Evolutionary conservation across 2,329 filamentous ascomycete species (phyloP).

Genomic region (Aspergillus ochraceus): DNA sequence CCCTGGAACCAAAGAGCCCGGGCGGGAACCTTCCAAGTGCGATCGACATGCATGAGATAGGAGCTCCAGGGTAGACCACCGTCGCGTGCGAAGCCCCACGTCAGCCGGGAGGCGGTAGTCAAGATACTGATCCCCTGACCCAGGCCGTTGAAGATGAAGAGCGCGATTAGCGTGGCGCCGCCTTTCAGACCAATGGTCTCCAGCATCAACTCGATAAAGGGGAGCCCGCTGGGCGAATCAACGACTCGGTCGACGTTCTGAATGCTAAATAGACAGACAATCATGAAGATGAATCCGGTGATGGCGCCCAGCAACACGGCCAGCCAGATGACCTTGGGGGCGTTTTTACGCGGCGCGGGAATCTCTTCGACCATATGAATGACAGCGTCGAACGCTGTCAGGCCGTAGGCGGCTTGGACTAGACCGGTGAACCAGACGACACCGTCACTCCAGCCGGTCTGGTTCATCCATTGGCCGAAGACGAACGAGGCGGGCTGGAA

Average conservation of each 20-base stretch:
- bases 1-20: constrained; percentile 56
- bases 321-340: constrained; percentile 54
- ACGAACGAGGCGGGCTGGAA: constrained; percentile 55
- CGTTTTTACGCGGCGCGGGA: constrained; percentile 52
- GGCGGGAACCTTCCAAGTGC: constrained; percentile 53
- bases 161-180: constrained; percentile 51
- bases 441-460: constrained; percentile 55
- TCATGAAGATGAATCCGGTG: constrained; percentile 54
- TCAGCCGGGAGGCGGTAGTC: constrained; percentile 54
- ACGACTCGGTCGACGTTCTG: constrained; percentile 48
- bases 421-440: constrained; percentile 61
- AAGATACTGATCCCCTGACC: constrained; percentile 55
- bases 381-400: constrained; percentile 60
- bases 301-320: constrained; percentile 52
- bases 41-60: constrained; percentile 49
- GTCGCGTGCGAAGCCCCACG: constrained; percentile 58
- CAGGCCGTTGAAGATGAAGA: constrained; percentile 59
- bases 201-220: constrained; percentile 52
- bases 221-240: constrained; percentile 40
- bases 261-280: constrained; percentile 54
- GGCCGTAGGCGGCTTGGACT: constrained; percentile 57
- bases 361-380: constrained; percentile 62
- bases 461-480: constrained; percentile 54
- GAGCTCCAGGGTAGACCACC: constrained; percentile 48
- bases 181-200: constrained; percentile 43